Conservation (phyloP, 257 asterid species). For the Nyctanthes arbortristis region DNA sequence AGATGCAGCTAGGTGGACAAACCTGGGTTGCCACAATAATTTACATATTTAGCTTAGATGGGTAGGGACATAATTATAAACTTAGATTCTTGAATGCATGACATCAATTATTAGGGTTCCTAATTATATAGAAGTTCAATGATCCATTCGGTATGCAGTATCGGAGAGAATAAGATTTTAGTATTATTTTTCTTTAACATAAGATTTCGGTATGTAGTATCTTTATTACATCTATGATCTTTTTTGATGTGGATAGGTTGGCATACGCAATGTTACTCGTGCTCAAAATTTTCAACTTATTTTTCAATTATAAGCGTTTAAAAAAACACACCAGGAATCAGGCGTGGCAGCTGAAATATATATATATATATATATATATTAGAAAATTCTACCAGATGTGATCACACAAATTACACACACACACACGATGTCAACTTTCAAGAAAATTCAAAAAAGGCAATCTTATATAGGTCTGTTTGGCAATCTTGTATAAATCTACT, state of each 20-base stretch:
- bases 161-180: no score
- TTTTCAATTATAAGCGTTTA: constrained; percentile 26
- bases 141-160: no score
- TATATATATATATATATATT: no score
- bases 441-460: no score
- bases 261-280: constrained; percentile 56
- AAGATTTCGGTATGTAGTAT: no score
- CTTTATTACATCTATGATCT: not conserved
- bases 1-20: not conserved
- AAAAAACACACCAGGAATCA: constrained; percentile 33
- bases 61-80: constrained; percentile 78
- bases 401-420: not conserved
- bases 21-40: no score
- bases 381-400: constrained; percentile 23
- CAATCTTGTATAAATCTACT: no score
- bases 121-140: no score
- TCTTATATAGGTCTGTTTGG: no score
- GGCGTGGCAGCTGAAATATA: constrained; percentile 56
- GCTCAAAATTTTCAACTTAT: constrained; percentile 61
- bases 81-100: constrained; percentile 58
- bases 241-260: constrained; percentile 36
- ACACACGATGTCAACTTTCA: not conserved
- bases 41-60: constrained; percentile 39
- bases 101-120: constrained; percentile 75
- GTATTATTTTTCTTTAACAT: no score